Evolutionary conservation across 352 stramenopile genomes (phyloP), one percentile per base, ranked within the genome.

Genomic region (Globisporangium apiculatum): DNA sequence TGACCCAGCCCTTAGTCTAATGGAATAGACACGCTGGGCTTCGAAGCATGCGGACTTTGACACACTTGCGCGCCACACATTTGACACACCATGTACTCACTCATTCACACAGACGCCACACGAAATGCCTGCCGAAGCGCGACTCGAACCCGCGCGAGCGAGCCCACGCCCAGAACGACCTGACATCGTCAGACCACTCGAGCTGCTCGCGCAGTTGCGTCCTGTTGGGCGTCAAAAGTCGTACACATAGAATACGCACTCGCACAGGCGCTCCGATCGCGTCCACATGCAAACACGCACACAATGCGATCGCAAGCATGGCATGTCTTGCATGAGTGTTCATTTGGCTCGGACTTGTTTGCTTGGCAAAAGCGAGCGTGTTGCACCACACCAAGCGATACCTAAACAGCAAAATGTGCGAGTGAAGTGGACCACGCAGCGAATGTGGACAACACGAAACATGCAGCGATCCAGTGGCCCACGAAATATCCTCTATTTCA

Each of bases 1-100:
- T 94, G 84, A 94, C 82, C 84, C 82, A 69, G 80, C 86, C 84
- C 82, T 89, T 94, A 94, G 83, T 86, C 84, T 87, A 90, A 94
- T 91, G 51, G 77, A 9, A 92, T 63, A 89, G 84, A 91, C 83
- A 94, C 84, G 86, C 62, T 68, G 69, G 78, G 77, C 84, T 94
- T 94, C 84, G 84, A 94, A 92, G 77, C 69, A 76, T 94, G 84
- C 83, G 62, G 73, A 6, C 37, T 36, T 51, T 54, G 51, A 17
- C 48, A 69, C 14, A 64, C 37, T 11, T 47, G 18, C 8, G n/a
- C 51, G 24, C 24, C 24, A 51, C 17, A 15, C 12, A 58, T 37
- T 65, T 63, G 24, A 59, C 35, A 57, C 11, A 40, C 3, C 7
- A n/a, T 12, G 31, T 35, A 31, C 4, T 11, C 36, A 24, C 1